Evolutionary conservation across 1,284 basidiomycete genomes (phyloP).

Genomic region (Cystobasidium pallidum): DNA sequence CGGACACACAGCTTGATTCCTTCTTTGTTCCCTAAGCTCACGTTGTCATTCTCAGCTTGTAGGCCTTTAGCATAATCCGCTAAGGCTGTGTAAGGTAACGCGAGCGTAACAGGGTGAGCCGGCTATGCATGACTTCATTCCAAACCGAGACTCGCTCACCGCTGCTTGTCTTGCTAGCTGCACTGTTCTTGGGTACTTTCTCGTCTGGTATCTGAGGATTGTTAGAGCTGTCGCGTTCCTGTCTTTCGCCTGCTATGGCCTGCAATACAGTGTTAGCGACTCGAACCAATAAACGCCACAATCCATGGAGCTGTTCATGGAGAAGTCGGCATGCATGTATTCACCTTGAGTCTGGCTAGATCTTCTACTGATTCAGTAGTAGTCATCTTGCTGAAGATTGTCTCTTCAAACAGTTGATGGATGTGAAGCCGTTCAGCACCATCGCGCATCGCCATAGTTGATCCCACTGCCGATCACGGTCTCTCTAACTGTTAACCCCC

Average conservation of each 20-base stretch:
- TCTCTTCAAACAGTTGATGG: neutral
- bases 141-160: neutral
- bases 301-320: neutral
- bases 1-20: neutral
- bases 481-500: too few relatives aligned
- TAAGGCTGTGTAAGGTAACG: constrained; percentile 8
- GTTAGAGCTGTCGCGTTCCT: constrained; percentile 30
- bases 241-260: constrained; percentile 44
- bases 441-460: too few relatives aligned
- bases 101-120: neutral
- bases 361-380: constrained; percentile 35
- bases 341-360: constrained; percentile 40
- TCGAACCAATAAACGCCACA: neutral
- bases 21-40: neutral
- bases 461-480: too few relatives aligned
- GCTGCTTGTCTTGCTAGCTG: constrained; percentile 39
- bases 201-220: constrained; percentile 42
- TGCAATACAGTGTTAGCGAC: neutral
- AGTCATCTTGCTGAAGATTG: neutral
- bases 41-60: constrained; percentile 35
- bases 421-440: too few relatives aligned
- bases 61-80: constrained; percentile 37
- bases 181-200: constrained; percentile 38
- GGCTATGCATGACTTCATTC: constrained; percentile 24
- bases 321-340: neutral